Conservation (phyloP, 768 basidiomycete genomes). For the Lactarius psammicola region DNA sequence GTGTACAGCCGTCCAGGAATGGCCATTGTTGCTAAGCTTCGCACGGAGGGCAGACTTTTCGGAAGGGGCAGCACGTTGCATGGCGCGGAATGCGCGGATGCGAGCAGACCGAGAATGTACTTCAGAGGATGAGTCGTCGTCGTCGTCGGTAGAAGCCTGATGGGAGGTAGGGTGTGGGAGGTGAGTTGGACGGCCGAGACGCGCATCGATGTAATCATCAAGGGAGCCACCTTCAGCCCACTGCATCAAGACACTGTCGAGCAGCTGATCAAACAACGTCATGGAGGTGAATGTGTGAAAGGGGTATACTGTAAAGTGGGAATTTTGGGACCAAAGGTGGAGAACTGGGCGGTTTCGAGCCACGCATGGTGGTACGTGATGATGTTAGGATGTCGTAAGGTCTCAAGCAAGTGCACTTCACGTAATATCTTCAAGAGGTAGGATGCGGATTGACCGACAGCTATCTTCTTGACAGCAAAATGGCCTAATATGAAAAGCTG, state of each 20-base stretch:
- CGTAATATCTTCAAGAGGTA: constrained; percentile 81
- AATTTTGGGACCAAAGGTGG: constrained; percentile 82
- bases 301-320: constrained; percentile 77
- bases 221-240: constrained; percentile 90
- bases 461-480: constrained; percentile 96
- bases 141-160: constrained; percentile 43
- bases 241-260: constrained; percentile 78
- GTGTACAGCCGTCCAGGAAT: constrained; percentile 72
- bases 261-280: not conserved
- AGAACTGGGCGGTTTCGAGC: constrained; percentile 85
- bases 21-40: constrained; percentile 43
- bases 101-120: constrained; percentile 60
- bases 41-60: constrained; percentile 60
- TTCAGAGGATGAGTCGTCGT: constrained; percentile 30
- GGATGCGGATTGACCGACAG: constrained; percentile 85
- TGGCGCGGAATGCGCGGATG: constrained; percentile 71
- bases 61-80: constrained; percentile 60
- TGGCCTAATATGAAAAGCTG: constrained; percentile 47
- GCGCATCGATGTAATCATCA: constrained; percentile 82
- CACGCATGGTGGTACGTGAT: constrained; percentile 95
- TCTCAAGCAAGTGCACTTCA: constrained; percentile 85
- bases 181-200: constrained; percentile 53
- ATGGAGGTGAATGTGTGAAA: not conserved
- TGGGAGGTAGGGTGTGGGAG: constrained; percentile 36
- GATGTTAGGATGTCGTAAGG: constrained; percentile 88